Evolutionary conservation across 164 flowering plant genomes (phyloP).

Genomic region (Tetracentron sinense): DNA sequence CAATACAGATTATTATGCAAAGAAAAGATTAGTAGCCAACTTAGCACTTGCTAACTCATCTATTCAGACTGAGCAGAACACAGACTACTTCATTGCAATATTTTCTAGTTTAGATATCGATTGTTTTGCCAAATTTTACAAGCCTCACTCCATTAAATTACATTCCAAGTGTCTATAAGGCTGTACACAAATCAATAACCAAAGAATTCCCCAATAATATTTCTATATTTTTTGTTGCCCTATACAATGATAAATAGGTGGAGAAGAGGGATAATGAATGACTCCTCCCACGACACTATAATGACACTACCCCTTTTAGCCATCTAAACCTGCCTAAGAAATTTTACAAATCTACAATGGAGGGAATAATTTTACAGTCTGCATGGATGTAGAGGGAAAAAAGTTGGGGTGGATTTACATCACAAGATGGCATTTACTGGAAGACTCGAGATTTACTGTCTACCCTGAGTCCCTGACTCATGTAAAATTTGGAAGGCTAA

Average conservation of each 20-base stretch:
- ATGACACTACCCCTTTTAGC: conserved; percentile 22
- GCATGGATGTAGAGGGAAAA: conserved; percentile 10
- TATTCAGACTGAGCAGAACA: too few species aligned
- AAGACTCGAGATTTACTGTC: conserved; percentile 1
- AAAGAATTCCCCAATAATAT: conserved; percentile 8
- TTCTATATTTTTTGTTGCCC: conserved; percentile 9
- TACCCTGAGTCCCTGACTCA: conserved; percentile 40
- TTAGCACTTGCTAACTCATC: too few species aligned
- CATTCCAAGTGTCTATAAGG: background rate
- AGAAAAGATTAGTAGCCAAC: too few species aligned
- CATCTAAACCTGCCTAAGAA: conserved; percentile 25
- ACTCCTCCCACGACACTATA: conserved; percentile 21
- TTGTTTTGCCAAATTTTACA: background rate
- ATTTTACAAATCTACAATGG: conserved; percentile 33
- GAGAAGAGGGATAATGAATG: conserved; percentile 8
- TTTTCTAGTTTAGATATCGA: too few species aligned
- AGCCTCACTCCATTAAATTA: background rate
- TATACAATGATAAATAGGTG: conserved; percentile 25
- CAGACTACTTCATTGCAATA: too few species aligned
- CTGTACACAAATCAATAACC: background rate
- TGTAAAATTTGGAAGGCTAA: conserved; percentile 82
- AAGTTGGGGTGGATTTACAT: conserved; percentile 33
- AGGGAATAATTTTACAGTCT: conserved; percentile 31
- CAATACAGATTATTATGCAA: too few species aligned
- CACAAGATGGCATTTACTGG: conserved; percentile 5